Conservation (phyloP, 345 rosid genomes). For the Raphanus sativus region DNA sequence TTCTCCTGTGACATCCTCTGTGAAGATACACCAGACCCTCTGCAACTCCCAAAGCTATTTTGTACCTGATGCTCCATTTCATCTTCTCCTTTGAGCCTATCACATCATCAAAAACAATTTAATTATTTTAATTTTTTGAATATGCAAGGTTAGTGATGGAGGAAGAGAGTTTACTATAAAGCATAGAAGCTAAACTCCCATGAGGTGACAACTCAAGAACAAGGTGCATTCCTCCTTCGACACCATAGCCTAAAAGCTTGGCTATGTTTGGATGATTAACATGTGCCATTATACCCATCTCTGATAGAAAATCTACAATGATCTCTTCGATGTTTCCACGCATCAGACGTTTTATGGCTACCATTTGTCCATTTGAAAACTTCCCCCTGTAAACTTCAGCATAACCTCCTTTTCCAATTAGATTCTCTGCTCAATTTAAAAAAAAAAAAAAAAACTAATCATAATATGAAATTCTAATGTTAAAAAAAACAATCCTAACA, state of each 20-base stretch:
- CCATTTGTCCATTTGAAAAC: constrained; percentile 55
- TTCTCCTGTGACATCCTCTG: constrained; percentile 67
- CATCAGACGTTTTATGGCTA: constrained; percentile 73
- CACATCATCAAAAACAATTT: constrained; percentile 9
- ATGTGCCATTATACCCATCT: constrained; percentile 97
- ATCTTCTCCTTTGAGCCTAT: constrained; percentile 58
- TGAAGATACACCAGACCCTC: constrained; percentile 73
- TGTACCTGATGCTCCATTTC: constrained; percentile 61
- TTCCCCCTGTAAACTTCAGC: constrained; percentile 87
- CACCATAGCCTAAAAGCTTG: constrained; percentile 78
- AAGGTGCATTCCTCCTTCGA: constrained; percentile 93
- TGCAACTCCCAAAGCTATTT: constrained; percentile 64
- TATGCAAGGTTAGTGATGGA: not conserved
- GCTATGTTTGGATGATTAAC: constrained; percentile 84
- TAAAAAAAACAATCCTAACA: not conserved
- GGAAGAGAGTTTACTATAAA: constrained; percentile 55
- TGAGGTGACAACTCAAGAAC: constrained; percentile 88
- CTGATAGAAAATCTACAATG: constrained; percentile 64
- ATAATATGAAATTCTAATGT: not conserved
- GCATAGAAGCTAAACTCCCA: constrained; percentile 87
- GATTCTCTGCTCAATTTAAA: constrained; percentile 51
- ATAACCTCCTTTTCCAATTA: constrained; percentile 94
- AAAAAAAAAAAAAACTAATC: not conserved
- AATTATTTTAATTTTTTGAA: not conserved
- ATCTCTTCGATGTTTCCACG: constrained; percentile 71